phyloP scores from a whole-genome alignment of 2,329 filamentous ascomycete genomes.

The Monosporascus sp. region DNA sequence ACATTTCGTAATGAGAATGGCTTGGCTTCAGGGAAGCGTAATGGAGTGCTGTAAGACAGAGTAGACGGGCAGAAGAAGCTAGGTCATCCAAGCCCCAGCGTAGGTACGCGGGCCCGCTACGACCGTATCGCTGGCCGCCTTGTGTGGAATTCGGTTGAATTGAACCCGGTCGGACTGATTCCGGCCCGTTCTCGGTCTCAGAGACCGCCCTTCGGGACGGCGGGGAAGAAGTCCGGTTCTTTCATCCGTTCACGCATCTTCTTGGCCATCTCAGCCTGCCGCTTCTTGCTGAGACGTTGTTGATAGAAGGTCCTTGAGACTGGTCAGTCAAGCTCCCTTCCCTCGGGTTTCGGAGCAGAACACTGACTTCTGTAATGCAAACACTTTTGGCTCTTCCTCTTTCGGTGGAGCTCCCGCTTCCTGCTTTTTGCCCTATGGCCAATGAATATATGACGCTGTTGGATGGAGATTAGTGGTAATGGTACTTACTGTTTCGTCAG shows the following conservation, averaged over 20 bases:
- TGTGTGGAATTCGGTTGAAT: no score
- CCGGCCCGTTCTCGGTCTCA: conserved; percentile 4
- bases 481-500: conserved; percentile 12
- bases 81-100: no score
- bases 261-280: conserved; percentile 72
- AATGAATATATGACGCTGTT: background rate
- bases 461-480: background rate
- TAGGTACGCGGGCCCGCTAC: no score
- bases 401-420: conserved; percentile 28
- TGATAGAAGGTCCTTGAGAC: conserved; percentile 75
- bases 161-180: no score
- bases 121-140: no score
- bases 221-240: conserved; percentile 77
- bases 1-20: no score
- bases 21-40: no score
- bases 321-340: conserved; percentile 10
- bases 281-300: conserved; percentile 73
- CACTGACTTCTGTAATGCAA: conserved; percentile 70
- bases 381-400: conserved; percentile 73
- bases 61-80: no score
- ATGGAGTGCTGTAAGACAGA: no score
- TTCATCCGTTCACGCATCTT: conserved; percentile 75
- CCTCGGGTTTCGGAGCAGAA: background rate
- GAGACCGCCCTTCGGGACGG: conserved; percentile 58
- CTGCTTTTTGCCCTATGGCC: conserved; percentile 32